Conservation (phyloP, 2,329 filamentous ascomycete species). For the Claviceps quebecensis region DNA sequence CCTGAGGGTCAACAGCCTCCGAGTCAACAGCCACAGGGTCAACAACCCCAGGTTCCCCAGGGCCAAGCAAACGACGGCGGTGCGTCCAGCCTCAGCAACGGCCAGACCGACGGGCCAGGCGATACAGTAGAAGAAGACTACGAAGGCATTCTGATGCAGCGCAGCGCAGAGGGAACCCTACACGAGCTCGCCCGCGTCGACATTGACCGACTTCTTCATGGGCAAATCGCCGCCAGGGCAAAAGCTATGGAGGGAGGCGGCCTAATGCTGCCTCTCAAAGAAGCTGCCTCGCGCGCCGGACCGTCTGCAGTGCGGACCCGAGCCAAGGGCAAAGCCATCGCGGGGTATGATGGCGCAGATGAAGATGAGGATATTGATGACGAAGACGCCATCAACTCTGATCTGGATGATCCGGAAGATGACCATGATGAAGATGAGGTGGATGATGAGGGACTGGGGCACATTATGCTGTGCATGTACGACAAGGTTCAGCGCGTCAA, state of each 20-base stretch:
- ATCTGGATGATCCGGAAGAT: constrained; percentile 90
- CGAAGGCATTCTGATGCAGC: constrained; percentile 44
- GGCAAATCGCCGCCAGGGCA: constrained; percentile 50
- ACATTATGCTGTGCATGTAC: constrained; percentile 98
- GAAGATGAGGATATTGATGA: constrained; percentile 53
- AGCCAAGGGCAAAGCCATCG: constrained; percentile 18
- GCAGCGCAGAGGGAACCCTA: constrained; percentile 37
- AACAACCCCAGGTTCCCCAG: constrained; percentile 9
- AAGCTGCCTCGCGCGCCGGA: constrained; percentile 27
- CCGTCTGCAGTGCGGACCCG: constrained; percentile 6
- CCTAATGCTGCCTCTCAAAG: constrained; percentile 57
- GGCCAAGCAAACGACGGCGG: constrained; percentile 11
- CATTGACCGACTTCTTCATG: constrained; percentile 56
- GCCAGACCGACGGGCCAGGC: constrained; percentile 60
- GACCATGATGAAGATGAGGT: constrained; percentile 72
- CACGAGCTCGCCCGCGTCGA: constrained; percentile 44
- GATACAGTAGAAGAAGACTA: constrained; percentile 41
- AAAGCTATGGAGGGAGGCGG: constrained; percentile 61
- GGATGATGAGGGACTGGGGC: constrained; percentile 67
- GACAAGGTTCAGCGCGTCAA: constrained; percentile 98
- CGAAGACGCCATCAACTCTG: constrained; percentile 96
- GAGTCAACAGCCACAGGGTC: neutral
- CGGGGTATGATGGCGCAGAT: constrained; percentile 48
- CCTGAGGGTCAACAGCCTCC: too few species aligned
- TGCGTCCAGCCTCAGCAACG: constrained; percentile 20